Base-by-base conservation (phyloP, 805 yeast species). In the Lachancea sp. region DNA sequence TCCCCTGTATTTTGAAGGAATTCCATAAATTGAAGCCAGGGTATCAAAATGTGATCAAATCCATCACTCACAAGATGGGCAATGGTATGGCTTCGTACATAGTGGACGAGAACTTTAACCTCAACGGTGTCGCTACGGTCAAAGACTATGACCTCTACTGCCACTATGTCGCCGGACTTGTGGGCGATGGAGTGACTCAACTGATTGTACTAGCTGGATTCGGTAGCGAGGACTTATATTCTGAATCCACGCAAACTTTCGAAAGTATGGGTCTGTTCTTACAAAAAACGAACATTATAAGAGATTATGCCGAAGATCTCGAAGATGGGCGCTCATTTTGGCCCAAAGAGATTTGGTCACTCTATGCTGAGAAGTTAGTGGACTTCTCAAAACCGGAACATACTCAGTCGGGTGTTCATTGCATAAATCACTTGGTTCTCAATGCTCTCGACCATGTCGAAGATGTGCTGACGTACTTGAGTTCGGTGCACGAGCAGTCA, bases 81-180 rank as follows among this genome's bases (percentile, higher is more conserved):
- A 78, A 85, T 51, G 98, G 98, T 41, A 92, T 92, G 98, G 97
- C 97, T 23, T 88, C 86, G 56, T 92, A 89, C 64, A 78, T 84
- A 40, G 68, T 74, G 52, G 79, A 82, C 55, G 92, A 83, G 38
- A 73, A 80, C 47, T 85, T 85, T 67, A 87, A 86, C 60, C 59
- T 74, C 49, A 77, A 77, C 46, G 97, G 97, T 2, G 80, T 92
- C 34, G 68, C 68, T 36, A 86, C 96, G 1, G 60, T 84, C 33
- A 69, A 74, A 45, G 97, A 88, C 57, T 92, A 83, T 60, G 89
- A 92, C 59, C 70, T 82, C 46, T 92, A 92, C 69, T 92, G 99
- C 65, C 89, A 89, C 65, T 86, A 89, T 56, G 99, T 92, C 44
- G 98, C 99, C 1, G 99, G 98, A 2, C 71, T 92, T 39, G 97